These are phyloP conservation scores for Cyberlindnera bimundalis DNA, from an alignment of 805 yeast genomes.

Conservation along the genomic window DNA sequence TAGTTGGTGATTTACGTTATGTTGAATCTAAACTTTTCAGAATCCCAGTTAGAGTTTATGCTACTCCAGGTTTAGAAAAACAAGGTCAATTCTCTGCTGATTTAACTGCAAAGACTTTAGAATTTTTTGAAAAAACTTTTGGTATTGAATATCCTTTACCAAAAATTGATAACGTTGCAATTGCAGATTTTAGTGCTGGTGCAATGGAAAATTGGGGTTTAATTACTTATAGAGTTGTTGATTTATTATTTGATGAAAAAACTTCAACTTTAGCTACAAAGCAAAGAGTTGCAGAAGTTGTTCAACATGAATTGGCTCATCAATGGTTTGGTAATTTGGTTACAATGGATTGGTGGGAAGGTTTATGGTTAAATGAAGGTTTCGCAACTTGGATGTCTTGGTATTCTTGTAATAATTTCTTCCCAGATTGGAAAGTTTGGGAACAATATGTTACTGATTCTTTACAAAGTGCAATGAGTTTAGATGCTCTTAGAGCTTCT, in stretches of 20 bases:
- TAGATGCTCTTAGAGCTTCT: slow-evolving; percentile 78
- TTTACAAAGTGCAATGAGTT: slow-evolving; percentile 67
- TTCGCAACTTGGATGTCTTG: slow-evolving; percentile 92
- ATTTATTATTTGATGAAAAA: slow-evolving; percentile 67
- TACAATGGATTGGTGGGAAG: slow-evolving; percentile 93
- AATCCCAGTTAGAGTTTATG: slow-evolving; percentile 76
- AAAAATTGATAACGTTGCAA: slow-evolving; percentile 77
- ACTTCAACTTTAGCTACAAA: slow-evolving; percentile 60
- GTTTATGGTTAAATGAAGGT: slow-evolving; percentile 85
- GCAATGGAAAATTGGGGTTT: slow-evolving; percentile 90
- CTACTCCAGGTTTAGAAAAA: slow-evolving; percentile 72
- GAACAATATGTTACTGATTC: slow-evolving; percentile 76
- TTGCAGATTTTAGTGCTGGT: slow-evolving; percentile 81
- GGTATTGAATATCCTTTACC: slow-evolving; percentile 78
- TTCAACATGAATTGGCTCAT: slow-evolving; percentile 86
- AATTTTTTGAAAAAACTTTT: slow-evolving; percentile 67
- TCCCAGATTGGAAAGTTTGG: slow-evolving; percentile 87
- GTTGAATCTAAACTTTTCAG: slow-evolving; percentile 63
- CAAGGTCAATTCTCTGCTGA: slow-evolving; percentile 73
- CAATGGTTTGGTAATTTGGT: slow-evolving; percentile 92
- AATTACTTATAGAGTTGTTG: slow-evolving; percentile 76
- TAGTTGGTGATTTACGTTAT: slow-evolving; percentile 75
- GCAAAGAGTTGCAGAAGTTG: slow-evolving; percentile 80
- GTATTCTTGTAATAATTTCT: slow-evolving; percentile 72
- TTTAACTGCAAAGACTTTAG: slow-evolving; percentile 70